These are phyloP conservation scores for Lippia alba DNA, from an alignment of 305 asterid species.

Conservation along the genomic window DNA sequence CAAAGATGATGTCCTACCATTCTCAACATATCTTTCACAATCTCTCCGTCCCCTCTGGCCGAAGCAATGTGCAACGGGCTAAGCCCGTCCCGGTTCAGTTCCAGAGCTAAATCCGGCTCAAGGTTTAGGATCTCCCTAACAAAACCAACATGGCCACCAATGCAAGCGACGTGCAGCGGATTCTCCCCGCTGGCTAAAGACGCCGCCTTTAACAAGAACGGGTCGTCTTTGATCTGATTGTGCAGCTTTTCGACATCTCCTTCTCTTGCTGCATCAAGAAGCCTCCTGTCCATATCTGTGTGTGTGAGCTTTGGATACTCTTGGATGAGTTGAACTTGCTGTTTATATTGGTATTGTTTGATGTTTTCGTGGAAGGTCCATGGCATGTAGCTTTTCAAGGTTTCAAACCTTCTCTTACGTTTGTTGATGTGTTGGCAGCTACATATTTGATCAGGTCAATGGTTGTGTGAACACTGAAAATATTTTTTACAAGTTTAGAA, in stretches of 20 bases:
- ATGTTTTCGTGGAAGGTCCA: too few relatives aligned
- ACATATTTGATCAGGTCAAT: too few relatives aligned
- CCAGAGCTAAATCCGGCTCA: constrained; percentile 37
- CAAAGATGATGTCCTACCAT: constrained; percentile 41
- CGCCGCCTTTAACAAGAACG: constrained; percentile 35
- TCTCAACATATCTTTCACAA: constrained; percentile 51
- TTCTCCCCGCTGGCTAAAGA: constrained; percentile 35
- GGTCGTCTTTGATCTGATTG: constrained; percentile 40
- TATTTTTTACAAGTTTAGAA: too few relatives aligned
- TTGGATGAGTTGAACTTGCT: background rate
- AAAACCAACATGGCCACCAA: constrained; percentile 46
- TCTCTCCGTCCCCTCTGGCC: constrained; percentile 48
- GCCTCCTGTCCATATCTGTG: constrained; percentile 45
- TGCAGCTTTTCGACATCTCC: constrained; percentile 50
- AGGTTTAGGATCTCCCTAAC: constrained; percentile 38
- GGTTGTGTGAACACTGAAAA: too few relatives aligned
- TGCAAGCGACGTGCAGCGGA: constrained; percentile 56
- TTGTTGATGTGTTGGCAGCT: too few relatives aligned
- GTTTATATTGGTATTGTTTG: too few relatives aligned
- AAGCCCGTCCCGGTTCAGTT: constrained; percentile 50
- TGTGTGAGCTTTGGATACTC: background rate
- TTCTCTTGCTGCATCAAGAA: constrained; percentile 46
- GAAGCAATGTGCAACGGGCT: constrained; percentile 65
- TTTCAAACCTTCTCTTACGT: too few relatives aligned
- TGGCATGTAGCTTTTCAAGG: too few relatives aligned